phyloP scores from a whole-genome alignment of 2,329 filamentous ascomycete species.

The Diaporthe capsici region DNA sequence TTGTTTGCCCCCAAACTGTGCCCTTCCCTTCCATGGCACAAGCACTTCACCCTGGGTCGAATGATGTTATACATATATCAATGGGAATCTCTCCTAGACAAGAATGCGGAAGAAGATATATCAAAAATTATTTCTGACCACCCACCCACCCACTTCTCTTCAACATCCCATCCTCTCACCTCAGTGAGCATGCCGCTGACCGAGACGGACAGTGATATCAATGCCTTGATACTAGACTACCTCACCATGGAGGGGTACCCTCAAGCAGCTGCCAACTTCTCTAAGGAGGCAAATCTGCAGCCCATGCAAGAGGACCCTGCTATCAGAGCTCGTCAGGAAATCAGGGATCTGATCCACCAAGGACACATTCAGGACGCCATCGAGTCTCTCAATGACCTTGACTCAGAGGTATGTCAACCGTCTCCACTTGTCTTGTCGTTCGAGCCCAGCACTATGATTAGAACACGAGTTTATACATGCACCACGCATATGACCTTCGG shows the following conservation, averaged over 20 bases:
- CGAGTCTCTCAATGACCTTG: conserved; percentile 87
- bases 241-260: conserved; percentile 96
- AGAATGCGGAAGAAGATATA: conserved; percentile 84
- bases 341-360: conserved; percentile 86
- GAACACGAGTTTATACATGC: conserved; percentile 89
- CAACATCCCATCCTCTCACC: conserved; percentile 11
- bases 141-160: conserved; percentile 49
- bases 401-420: conserved; percentile 79
- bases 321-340: conserved; percentile 84
- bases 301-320: conserved; percentile 79
- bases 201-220: conserved; percentile 81
- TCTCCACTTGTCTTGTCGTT: conserved; percentile 18
- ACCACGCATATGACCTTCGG: conserved; percentile 97
- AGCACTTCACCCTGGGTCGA: conserved; percentile 51
- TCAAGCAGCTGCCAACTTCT: conserved; percentile 92
- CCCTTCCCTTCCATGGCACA: conserved; percentile 40
- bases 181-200: conserved; percentile 41
- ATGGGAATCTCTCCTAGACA: conserved; percentile 99
- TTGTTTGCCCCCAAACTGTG: conserved; percentile 30
- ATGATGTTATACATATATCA: conserved; percentile 89
- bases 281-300: conserved; percentile 89
- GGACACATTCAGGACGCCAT: conserved; percentile 91
- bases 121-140: conserved; percentile 84
- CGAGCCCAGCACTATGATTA: conserved; percentile 84
- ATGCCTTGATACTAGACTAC: conserved; percentile 95